Base-by-base conservation (phyloP, 1,139 yeast genomes). In the Maudiozyma humilis region DNA sequence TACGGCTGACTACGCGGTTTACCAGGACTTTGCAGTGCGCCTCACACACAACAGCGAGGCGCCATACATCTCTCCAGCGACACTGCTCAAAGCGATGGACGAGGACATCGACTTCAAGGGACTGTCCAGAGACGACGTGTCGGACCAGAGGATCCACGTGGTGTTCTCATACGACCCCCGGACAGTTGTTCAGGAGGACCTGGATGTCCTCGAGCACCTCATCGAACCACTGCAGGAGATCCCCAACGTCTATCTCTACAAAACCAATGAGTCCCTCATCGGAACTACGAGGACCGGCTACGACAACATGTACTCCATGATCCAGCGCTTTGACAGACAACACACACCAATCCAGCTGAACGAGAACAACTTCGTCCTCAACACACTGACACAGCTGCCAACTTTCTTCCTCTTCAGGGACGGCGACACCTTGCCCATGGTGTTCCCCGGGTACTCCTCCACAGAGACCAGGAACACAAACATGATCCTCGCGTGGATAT, bases 401-500 rank as follows among this genome's bases (percentile, higher is more conserved):
- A 77, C 84, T 14, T 54, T 82, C 18, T 62, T 78, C 32, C 66
- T 80, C 18, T 73, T 80, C 56, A 79, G 76, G 52, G 82, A 81
- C 44, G 72, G 75, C 44, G 66, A 78, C 4, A 58, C 76, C 44
- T 60, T 73, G 39, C 72, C 83, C 0, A 65, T 67, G 7, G 71
- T 79, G 3, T 79, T 63, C 52, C 83, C 76, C 53, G 76, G 75
- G 46, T 76, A 76, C 61, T 78, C 80, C 0, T 75, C 85, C 2
- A 77, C 76, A 44, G 85, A 82, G 53, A 70, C 76, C 50, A 70
- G 89, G 51, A 70, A 75, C 49, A 62, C 63, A 27, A 67, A 65
- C 15, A 64, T 66, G 38, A 66, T 83, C n/a, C 56, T 69, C 50
- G 55, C 69, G 12, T 82, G 81, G 64, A 64, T 82, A 20, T 55